Evolutionary conservation across 164 flowering plant species (phyloP), one percentile per base, ranked within the genome.

Genomic region (Stephania yunnanensis): DNA sequence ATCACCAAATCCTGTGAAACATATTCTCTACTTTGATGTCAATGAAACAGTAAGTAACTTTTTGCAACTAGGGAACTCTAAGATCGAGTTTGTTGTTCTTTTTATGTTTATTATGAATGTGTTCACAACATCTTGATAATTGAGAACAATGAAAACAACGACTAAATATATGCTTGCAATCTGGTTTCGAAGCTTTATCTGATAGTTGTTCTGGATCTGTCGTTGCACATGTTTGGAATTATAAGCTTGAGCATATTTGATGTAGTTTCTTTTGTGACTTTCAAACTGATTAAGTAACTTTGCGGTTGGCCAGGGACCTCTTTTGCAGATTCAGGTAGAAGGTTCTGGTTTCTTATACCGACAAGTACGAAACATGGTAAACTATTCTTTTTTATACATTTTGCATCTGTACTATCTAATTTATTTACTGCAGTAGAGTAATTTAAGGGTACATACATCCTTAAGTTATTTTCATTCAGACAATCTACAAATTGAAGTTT

Each of bases 351-450:
- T 93, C 82, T 70, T 95, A 64, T 90, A 93, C 77, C 80, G 93
- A 85, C 96, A 95, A 91, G 99, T 95, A 65, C 84, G 97, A n/a
- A 95, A 93, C 84, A 95, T 92, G 97, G 97, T 94, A 85, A 74
- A 46, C 15, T 71, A 64, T 61, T 36, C 42, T 61, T 29, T 63
- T 55, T 15, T 31, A 29, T 12, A 44, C 31, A 12, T 46, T 55
- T 73, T 29, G 9, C 68, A 30, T 48, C 7, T 53, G 25, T 15
- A 36, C 25, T 25, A 25, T 25, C 25, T 25, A 25, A 25, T 25
- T 25, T 25, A 25, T 25, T 25, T 10, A 46, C 50, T 46, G 50
- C 50, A 6, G 12, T 48, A 48, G 11, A 8, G 1, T 48, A 8
- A 48, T 48, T 48, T 6, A 9, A 8, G 53, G 6, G 8, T 48